Percentiles rank a stretch among this genome's conserved stretches.
Evolutionary conservation across 331 rosid genomes (phyloP).

Genomic region (Acacia concinna): DNA sequence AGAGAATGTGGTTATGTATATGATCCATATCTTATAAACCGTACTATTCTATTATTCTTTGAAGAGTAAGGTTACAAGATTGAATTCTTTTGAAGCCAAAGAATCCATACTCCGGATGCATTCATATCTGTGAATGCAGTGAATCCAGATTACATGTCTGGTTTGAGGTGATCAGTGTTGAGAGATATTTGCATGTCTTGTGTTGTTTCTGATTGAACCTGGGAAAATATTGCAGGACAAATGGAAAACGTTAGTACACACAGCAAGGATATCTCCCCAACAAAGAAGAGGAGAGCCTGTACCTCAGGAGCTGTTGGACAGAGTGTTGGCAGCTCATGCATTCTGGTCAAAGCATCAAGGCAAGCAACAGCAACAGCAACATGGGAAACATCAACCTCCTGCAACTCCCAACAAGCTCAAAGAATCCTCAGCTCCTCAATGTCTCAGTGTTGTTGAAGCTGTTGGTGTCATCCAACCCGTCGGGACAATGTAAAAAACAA

Average conservation of each 20-base stretch:
- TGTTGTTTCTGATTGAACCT: neutral
- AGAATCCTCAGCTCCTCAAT: constrained; percentile 38
- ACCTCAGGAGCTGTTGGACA: constrained; percentile 80
- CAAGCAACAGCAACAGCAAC: constrained; percentile 52
- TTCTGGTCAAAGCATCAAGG: constrained; percentile 82
- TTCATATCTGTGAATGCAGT: neutral
- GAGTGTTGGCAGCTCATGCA: constrained; percentile 86
- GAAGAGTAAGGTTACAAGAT: no score
- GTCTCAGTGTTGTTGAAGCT: constrained; percentile 32
- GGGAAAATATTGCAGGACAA: constrained; percentile 61
- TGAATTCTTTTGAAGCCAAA: neutral
- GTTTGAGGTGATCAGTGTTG: neutral
- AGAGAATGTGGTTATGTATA: neutral
- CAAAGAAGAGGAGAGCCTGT: constrained; percentile 98
- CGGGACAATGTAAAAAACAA: constrained; percentile 43
- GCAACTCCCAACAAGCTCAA: constrained; percentile 43
- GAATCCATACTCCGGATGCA: no score
- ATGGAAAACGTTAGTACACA: constrained; percentile 96
- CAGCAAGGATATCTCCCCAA: constrained; percentile 87
- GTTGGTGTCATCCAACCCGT: constrained; percentile 31
- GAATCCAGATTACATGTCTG: neutral
- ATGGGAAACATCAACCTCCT: constrained; percentile 57
- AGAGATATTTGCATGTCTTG: neutral
- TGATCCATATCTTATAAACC: neutral
- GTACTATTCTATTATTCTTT: neutral